Conservation (phyloP, 148 eudicot genomes). For the Mesembryanthemum crystallinum region DNA sequence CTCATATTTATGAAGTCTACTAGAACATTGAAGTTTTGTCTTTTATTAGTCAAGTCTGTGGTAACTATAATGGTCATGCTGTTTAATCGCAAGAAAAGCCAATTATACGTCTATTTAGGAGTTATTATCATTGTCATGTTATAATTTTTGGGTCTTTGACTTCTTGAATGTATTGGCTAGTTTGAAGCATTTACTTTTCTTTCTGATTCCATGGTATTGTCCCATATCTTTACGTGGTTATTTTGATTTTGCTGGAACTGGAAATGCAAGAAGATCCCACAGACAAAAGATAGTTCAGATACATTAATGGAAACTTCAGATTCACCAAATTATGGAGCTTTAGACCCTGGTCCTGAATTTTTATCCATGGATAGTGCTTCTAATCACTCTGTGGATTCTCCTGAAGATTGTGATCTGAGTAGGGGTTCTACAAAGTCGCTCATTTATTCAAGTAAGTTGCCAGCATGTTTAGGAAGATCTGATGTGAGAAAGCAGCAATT, state of each 20-base stretch:
- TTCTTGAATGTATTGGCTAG: neutral
- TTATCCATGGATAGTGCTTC: slow-evolving; percentile 10
- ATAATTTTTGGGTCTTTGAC: neutral
- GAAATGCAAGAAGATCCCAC: neutral
- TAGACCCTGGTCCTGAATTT: slow-evolving; percentile 18
- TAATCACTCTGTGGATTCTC: slow-evolving; percentile 27
- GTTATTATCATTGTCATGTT: too few relatives aligned
- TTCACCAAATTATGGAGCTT: slow-evolving; percentile 4
- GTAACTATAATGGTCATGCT: neutral
- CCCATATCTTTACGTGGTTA: neutral
- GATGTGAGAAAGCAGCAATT: slow-evolving; percentile 25
- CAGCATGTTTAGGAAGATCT: slow-evolving; percentile 18
- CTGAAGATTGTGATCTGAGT: slow-evolving; percentile 18
- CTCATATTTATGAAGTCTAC: neutral
- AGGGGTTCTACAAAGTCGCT: slow-evolving; percentile 14
- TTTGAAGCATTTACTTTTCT: neutral
- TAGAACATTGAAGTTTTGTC: neutral
- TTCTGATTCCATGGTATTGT: neutral
- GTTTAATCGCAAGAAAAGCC: neutral
- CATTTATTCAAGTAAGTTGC: slow-evolving; percentile 15
- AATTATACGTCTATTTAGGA: neutral
- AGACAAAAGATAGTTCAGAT: neutral
- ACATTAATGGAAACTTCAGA: slow-evolving; percentile 8
- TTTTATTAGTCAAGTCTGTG: neutral
- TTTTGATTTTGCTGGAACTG: slow-evolving; percentile 9